Evolutionary conservation across 2,329 filamentous ascomycete species (phyloP), one percentile per base, ranked within the genome.

Genomic region (Myriosclerotinia duriaeana): DNA sequence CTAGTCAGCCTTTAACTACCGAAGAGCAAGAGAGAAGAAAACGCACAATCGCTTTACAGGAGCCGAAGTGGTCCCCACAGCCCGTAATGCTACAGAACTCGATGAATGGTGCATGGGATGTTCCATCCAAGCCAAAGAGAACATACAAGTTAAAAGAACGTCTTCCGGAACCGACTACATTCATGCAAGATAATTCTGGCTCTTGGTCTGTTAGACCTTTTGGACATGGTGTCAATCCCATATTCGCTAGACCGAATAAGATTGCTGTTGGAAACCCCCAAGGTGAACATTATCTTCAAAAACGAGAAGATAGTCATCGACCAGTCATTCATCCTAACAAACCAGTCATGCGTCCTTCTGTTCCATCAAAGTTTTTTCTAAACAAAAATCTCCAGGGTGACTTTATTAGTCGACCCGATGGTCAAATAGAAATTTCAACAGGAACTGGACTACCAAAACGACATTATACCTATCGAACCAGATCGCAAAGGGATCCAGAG

Each of bases 211-310:
- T 71, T 36, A 68, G 72, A 60, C 71, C 73, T 20, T 74, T 71
- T 64, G 75, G 76, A 17, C 75, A 77, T 70, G 76, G 75, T 38
- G 73, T 72, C 5, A 70, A 70, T 17, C 72, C 75, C 17, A 74
- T 76, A 8, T 72, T 69, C 60, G 64, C 72, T 6, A 66, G 73
- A 62, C 74, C 74, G 46, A 55, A 67, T 58, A 71, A 72, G 26
- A 65, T 70, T 66, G 66, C 68, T 6, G 66, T 71, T 53, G 72
- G 71, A 11, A 73, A 72, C 55, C 69, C 69, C 4, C 54, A 54
- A 34, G 53, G 63, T 3, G 52, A 67, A 15, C 26, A 55, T 15
- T 75, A 75, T 66, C 60, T 72, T 34, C 67, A 71, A 36, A 70
- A 60, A 52, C 59, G 72, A 8, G 65, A 72, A 26, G 67, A 66